Base-by-base conservation (phyloP, 768 basidiomycete species). In the Tulasnella sp. region DNA sequence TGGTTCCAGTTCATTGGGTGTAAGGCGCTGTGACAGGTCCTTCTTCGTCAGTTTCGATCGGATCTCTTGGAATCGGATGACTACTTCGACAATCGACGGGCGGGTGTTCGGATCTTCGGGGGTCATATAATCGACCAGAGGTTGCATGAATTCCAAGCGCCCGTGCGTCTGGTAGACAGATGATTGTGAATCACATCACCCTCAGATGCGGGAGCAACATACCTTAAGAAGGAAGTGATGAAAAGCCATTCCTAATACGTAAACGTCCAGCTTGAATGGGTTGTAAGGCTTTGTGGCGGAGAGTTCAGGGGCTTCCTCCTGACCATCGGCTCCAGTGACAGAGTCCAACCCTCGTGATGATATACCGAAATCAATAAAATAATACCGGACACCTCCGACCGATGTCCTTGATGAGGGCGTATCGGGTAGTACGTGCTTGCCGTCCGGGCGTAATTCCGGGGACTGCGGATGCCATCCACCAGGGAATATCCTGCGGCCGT, bases 211-310 rank as follows among this genome's bases (percentile, higher is more conserved):
- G n/a, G 9, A 10, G 22, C 25, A 21, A 3, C 52, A 10, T 17
- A 53, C 52, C 3, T 31, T 34, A 21, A 53, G 31, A 4, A 53
- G 17, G 4, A 56, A 19, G 17, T 56, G 42, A 5, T 43, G 24
- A 27, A 31, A 59, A 7, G 49, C 57, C 46, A 30, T 59, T 21
- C 57, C 57, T 1, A 59, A 41, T 22, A 51, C 24, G n/a, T 55
- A 59, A 0, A 59, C 57, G n/a, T 59, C 57, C 22, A 59, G 48
- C 31, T 59, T 59, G 48, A 34, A 59, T n/a, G 57, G 57, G 34
- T 59, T 49, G 41, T 59, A 59, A 15, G 57, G 57, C 11, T 50
- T 38, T 2, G 22, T 42, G 25, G 29, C 46, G 19, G 42, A 45
- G 2, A 56, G 44, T 21, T 59, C 57, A 1, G 57, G 57, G 9